A percentile compares a stretch with the other conserved stretches of the same genome.
These are phyloP conservation scores for Podila minutissima DNA, from an alignment of 192 early-diverging fungal species.

Conservation along the genomic window DNA sequence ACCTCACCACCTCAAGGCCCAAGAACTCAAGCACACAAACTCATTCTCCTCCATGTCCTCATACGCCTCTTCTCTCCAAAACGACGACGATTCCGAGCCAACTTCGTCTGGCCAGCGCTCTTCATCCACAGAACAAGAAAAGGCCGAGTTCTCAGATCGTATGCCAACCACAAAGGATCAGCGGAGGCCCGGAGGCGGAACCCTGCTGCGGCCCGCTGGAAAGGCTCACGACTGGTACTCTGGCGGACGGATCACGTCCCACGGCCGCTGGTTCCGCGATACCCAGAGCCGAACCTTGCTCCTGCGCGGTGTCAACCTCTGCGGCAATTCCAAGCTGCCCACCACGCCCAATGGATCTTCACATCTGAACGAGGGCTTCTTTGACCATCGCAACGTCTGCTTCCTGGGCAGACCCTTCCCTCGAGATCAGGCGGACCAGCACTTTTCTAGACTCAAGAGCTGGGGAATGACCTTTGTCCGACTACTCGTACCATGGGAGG, in stretches of 20 bases:
- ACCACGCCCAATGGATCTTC: slow-evolving; percentile 73
- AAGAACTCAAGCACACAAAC: slow-evolving; percentile 44
- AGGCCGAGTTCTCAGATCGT: background rate
- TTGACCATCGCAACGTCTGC: slow-evolving; percentile 76
- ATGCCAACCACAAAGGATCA: slow-evolving; percentile 7
- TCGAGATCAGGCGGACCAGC: slow-evolving; percentile 75
- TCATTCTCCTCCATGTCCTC: slow-evolving; percentile 54
- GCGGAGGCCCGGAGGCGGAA: slow-evolving; percentile 24
- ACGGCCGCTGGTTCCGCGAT: slow-evolving; percentile 63
- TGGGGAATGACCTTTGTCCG: slow-evolving; percentile 89
- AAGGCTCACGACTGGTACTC: slow-evolving; percentile 54
- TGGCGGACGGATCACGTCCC: slow-evolving; percentile 38
- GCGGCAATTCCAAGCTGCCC: slow-evolving; percentile 82
- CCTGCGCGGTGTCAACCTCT: slow-evolving; percentile 83
- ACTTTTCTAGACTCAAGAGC: slow-evolving; percentile 73
- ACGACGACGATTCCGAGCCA: slow-evolving; percentile 8
- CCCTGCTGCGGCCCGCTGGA: slow-evolving; percentile 27
- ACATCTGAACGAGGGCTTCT: slow-evolving; percentile 71
- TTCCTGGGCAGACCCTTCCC: slow-evolving; percentile 85
- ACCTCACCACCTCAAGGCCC: slow-evolving; percentile 44
- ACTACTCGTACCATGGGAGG: slow-evolving; percentile 84
- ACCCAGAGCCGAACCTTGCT: slow-evolving; percentile 64
- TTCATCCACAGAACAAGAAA: slow-evolving; percentile 21
- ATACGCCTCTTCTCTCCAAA: slow-evolving; percentile 47
- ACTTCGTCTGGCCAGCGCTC: background rate